Conservation (phyloP, 164 flowering plant species). For the Euptelea pleiosperma region DNA sequence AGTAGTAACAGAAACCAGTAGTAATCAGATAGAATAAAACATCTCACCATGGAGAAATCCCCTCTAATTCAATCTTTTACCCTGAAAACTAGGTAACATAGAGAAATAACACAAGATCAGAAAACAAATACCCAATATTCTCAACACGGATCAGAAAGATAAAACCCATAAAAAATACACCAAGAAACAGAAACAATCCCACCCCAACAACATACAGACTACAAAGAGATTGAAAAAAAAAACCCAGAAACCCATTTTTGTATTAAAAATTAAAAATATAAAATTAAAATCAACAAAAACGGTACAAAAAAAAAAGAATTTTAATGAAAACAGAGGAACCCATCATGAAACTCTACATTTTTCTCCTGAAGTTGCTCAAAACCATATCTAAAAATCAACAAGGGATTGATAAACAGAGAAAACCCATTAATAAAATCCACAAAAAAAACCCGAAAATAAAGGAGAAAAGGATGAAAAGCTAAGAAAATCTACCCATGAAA, state of each 20-base stretch:
- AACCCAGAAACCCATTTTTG: no score
- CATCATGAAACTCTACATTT: no score
- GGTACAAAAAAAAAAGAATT: neutral
- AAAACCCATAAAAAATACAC: neutral
- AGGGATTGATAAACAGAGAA: neutral
- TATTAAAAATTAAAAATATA: neutral
- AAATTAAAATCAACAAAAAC: neutral
- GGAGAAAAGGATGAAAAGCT: neutral
- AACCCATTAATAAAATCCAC: slow-evolving; percentile 2
- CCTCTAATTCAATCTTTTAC: slow-evolving; percentile 28
- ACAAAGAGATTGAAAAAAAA: neutral
- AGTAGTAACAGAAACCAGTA: neutral
- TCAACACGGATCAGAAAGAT: neutral
- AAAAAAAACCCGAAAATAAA: neutral
- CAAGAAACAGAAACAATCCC: neutral
- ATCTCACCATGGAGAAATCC: slow-evolving; percentile 50
- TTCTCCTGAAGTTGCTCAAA: neutral
- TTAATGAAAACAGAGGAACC: no score
- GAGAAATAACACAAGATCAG: slow-evolving; percentile 22
- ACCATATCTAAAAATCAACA: slow-evolving; percentile 9
- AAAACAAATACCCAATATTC: slow-evolving; percentile 10
- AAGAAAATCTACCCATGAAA: neutral
- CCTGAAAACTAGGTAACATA: slow-evolving; percentile 33
- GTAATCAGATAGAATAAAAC: neutral
- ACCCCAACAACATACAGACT: neutral